Conservation (phyloP, 2,329 filamentous ascomycete genomes). For the Claviceps purpurea region DNA sequence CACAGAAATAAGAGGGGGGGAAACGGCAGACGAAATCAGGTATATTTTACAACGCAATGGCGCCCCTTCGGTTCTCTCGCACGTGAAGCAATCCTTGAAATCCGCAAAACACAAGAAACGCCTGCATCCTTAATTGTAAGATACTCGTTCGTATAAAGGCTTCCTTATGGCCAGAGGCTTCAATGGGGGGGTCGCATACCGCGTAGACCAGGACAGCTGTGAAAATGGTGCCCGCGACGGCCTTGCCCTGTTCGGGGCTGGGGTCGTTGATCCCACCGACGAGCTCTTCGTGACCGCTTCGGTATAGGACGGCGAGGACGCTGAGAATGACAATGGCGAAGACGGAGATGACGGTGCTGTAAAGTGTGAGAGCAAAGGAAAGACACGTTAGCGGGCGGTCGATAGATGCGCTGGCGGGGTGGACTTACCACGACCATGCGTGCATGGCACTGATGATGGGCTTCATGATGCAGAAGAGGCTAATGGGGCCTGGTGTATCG, state of each 20-base stretch:
- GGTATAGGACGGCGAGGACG: conserved; percentile 57
- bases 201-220: conserved; percentile 77
- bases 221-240: conserved; percentile 76
- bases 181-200: conserved; percentile 44
- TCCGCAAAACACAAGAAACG: conserved; percentile 83
- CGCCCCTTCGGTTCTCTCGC: conserved; percentile 68
- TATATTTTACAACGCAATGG: conserved; percentile 53
- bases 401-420: neutral
- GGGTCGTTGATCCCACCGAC: conserved; percentile 63
- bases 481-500: neutral
- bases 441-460: conserved; percentile 83
- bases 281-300: conserved; percentile 68
- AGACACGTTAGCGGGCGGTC: conserved; percentile 11
- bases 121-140: conserved; percentile 32
- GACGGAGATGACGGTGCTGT: conserved; percentile 60
- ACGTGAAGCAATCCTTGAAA: conserved; percentile 79
- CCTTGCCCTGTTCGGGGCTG: conserved; percentile 57
- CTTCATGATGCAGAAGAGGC: conserved; percentile 58
- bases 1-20: neutral
- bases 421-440: conserved; percentile 81
- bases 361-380: neutral
- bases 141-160: neutral
- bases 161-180: neutral
- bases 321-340: conserved; percentile 54
- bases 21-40: neutral